Conservation (phyloP, 2,329 filamentous ascomycete species). For the Aspergillus fumigatus region DNA sequence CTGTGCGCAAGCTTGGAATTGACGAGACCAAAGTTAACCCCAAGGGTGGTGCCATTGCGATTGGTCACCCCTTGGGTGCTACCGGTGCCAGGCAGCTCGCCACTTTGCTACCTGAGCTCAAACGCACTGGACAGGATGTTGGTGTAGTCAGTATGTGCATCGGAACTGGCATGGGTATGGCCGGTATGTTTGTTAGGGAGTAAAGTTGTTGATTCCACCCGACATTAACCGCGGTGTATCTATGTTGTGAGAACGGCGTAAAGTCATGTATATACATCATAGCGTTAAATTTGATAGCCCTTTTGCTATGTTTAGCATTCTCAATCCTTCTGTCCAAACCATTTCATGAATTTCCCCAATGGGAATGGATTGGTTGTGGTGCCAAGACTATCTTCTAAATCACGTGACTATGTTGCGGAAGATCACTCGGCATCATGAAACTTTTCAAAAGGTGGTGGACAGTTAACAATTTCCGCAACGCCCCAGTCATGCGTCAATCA, state of each 20-base stretch:
- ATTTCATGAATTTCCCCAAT: slow-evolving; percentile 7
- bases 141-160: slow-evolving; percentile 91
- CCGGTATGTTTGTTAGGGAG: slow-evolving; percentile 62
- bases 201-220: slow-evolving; percentile 29
- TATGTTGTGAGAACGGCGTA: slow-evolving; percentile 15
- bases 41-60: slow-evolving; percentile 88
- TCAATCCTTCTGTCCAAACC: slow-evolving; percentile 2
- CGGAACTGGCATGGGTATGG: slow-evolving; percentile 76
- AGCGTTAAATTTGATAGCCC: not conserved
- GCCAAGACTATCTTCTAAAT: slow-evolving; percentile 1
- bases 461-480: slow-evolving; percentile 4
- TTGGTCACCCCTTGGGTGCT: slow-evolving; percentile 86
- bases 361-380: not conserved
- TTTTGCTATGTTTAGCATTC: not conserved
- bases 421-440: slow-evolving; percentile 11
- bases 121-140: slow-evolving; percentile 63
- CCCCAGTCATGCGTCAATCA: slow-evolving; percentile 35
- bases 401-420: slow-evolving; percentile 22
- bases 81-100: slow-evolving; percentile 78
- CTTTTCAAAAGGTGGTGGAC: slow-evolving; percentile 12
- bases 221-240: slow-evolving; percentile 5
- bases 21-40: slow-evolving; percentile 74
- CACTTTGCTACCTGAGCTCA: slow-evolving; percentile 66
- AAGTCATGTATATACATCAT: slow-evolving; percentile 14
- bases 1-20: slow-evolving; percentile 58